Evolutionary conservation across 345 rosid genomes (phyloP), one percentile per base, ranked within the genome.

Genomic region (Hirschfeldia incana): DNA sequence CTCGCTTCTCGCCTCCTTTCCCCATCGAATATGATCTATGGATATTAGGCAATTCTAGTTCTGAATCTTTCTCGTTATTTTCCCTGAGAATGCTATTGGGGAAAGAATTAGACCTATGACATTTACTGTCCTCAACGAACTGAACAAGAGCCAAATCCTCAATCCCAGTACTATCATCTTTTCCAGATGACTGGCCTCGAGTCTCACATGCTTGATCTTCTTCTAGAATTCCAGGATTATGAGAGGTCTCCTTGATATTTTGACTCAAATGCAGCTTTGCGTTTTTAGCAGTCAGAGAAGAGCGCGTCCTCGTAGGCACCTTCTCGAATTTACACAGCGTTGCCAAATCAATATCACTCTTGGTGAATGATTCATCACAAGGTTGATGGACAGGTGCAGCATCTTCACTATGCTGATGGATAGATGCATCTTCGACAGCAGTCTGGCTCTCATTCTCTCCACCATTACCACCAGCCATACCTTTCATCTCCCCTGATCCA

Each of bases 271-370:
- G 82, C 71, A 51, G 80, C 83, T 85, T 90, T 65, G 82, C 59
- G 37, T 67, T 78, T 80, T 84, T 88, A 29, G 34, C 65, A 67
- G 86, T 80, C 83, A 92, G 78, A 64, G 97, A 86, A 68, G 99
- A 90, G 53, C 98, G 97, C 2, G 82, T 90, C 85, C 82, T 95
- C 11, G 97, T 95, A 58, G 97, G 96, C 69, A 95, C 86, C 79
- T 95, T 95, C 69, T 85, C 85, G 67, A 95, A 89, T 71, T 88
- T 95, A 82, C 99, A 88, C 33, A 89, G 81, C 27, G 86, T 72
- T 26, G 88, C 86, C 79, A 95, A 87, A 86, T 86, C 92, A 83
- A 85, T 58, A 63, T 66, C 80, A 69, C 75, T 83, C 78, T 87
- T 85, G 75, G 81, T 73, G 3, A 74, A 84, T 58, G 82, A 30